phyloP scores from a whole-genome alignment of 768 basidiomycete genomes.

The Pleurotus tuber-regium region DNA sequence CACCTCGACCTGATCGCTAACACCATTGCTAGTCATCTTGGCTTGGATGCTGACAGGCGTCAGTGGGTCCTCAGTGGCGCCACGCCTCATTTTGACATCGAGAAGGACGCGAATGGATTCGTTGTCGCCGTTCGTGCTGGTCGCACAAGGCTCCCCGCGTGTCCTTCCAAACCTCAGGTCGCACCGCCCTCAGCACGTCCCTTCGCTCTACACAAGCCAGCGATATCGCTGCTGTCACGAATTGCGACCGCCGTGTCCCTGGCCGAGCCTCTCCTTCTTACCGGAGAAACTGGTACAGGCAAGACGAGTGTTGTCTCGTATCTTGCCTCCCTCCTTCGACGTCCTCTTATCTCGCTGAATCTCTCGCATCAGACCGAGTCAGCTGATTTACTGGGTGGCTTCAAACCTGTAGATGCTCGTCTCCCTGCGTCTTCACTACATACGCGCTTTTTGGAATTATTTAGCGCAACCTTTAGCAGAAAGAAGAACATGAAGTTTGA shows the following conservation, averaged over 20 bases:
- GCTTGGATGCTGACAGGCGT: conserved; percentile 65
- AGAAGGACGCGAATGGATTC: conserved; percentile 65
- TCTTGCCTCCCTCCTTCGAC: conserved; percentile 73
- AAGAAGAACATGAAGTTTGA: conserved; percentile 88
- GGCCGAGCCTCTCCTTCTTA: conserved; percentile 83
- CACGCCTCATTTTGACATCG: conserved; percentile 63
- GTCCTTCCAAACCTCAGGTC: conserved; percentile 20
- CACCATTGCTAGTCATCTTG: conserved; percentile 59
- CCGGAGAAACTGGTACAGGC: conserved; percentile 99
- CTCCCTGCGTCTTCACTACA: conserved; percentile 72
- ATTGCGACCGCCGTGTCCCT: conserved; percentile 72
- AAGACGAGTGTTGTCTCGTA: conserved; percentile 93
- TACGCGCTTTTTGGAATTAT: conserved; percentile 73
- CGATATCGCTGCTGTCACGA: conserved; percentile 73
- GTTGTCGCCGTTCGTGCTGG: conserved; percentile 59
- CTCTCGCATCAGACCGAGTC: conserved; percentile 96
- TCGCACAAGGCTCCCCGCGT: conserved; percentile 54
- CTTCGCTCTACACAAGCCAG: conserved; percentile 89
- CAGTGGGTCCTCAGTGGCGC: conserved; percentile 68
- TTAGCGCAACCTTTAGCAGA: conserved; percentile 84
- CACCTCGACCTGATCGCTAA: conserved; percentile 49
- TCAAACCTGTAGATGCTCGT: conserved; percentile 91
- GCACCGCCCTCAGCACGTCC: conserved; percentile 43
- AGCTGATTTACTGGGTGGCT: conserved; percentile 90
- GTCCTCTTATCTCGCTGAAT: conserved; percentile 84